Conservation (phyloP, 805 yeast genomes). For the Hanseniaspora clermontiae region DNA sequence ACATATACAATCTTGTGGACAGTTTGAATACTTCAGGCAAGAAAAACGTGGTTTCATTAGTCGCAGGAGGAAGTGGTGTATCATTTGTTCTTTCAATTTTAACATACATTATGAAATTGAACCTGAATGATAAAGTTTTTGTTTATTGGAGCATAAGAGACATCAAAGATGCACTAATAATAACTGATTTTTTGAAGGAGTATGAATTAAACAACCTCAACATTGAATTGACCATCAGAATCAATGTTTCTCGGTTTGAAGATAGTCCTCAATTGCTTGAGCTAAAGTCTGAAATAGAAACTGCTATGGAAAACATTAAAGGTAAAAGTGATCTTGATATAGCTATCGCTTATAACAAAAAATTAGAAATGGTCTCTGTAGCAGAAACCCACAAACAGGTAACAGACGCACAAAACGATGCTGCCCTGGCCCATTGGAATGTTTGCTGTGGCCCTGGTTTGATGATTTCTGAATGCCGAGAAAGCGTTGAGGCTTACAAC, state of each 20-base stretch:
- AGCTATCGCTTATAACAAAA: not conserved
- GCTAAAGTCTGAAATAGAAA: not conserved
- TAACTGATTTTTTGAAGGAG: constrained; percentile 24
- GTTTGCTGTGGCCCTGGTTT: constrained; percentile 6
- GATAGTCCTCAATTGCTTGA: not conserved
- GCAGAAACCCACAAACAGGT: not conserved
- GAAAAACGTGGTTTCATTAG: constrained; percentile 25
- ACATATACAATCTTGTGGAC: constrained; percentile 33
- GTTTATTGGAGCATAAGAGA: constrained; percentile 45
- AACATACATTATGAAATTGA: not conserved
- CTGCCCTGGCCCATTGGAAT: not conserved
- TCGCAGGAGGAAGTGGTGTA: constrained; percentile 67
- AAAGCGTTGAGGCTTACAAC: not conserved
- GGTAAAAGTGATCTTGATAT: not conserved
- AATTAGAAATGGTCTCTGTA: not conserved
- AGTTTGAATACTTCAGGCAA: not conserved
- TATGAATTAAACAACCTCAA: not conserved
- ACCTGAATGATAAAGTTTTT: constrained; percentile 16
- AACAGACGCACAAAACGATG: not conserved
- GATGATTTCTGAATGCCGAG: constrained; percentile 1
- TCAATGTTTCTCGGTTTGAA: not conserved
- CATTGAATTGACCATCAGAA: not conserved
- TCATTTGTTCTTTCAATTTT: constrained; percentile 37
- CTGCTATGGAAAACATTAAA: too few species aligned
- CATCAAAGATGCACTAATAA: constrained; percentile 37